Evolutionary conservation across 2,329 filamentous ascomycete species (phyloP).

Genomic region (Biscogniauxia mediterranea): DNA sequence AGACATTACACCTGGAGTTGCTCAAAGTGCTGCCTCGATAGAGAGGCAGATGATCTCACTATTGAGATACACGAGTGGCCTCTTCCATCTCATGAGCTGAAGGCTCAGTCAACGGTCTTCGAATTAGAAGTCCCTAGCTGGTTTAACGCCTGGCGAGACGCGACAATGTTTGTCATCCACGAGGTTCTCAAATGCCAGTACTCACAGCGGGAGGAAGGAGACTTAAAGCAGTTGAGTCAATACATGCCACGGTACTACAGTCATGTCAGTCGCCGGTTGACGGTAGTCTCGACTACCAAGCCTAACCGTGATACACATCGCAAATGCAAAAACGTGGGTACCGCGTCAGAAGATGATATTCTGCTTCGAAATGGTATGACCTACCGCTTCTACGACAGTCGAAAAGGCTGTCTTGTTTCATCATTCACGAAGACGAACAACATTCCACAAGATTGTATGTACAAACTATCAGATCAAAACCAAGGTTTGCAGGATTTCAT

Average conservation of each 20-base stretch:
- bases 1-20: slow-evolving; percentile 25
- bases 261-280: not conserved
- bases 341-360: slow-evolving; percentile 31
- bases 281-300: slow-evolving; percentile 15
- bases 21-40: slow-evolving; percentile 34
- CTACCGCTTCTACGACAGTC: slow-evolving; percentile 39
- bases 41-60: slow-evolving; percentile 35
- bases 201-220: slow-evolving; percentile 17
- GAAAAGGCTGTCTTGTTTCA: slow-evolving; percentile 9
- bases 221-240: slow-evolving; percentile 25
- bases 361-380: slow-evolving; percentile 45
- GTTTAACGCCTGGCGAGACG: slow-evolving; percentile 49
- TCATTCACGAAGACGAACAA: slow-evolving; percentile 13
- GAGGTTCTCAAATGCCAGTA: slow-evolving; percentile 36
- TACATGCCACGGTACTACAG: slow-evolving; percentile 9
- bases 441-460: slow-evolving; percentile 38
- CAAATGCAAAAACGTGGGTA: not conserved
- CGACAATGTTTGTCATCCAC: slow-evolving; percentile 40
- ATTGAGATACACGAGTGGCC: slow-evolving; percentile 59
- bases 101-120: slow-evolving; percentile 49
- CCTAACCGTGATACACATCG: slow-evolving; percentile 18
- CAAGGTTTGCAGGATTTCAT: slow-evolving; percentile 40
- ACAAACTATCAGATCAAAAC: slow-evolving; percentile 34
- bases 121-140: slow-evolving; percentile 44
- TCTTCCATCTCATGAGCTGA: slow-evolving; percentile 34